Conservation (phyloP, 495 filamentous ascomycete genomes). For the Ramalina peruviana region DNA sequence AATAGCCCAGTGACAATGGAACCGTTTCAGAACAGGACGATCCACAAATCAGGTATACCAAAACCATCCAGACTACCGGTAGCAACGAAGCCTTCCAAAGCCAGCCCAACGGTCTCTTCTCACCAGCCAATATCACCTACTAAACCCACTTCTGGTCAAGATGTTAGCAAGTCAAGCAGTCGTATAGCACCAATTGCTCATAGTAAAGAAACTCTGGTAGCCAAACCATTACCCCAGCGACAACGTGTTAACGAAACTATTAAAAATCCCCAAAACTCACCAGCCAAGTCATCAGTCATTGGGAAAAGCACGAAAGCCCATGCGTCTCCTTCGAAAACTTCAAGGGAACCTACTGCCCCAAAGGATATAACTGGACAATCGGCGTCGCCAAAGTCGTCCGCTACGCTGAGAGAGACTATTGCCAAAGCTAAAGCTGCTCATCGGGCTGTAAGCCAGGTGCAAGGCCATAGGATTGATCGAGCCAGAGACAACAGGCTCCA, state of each 20-base stretch:
- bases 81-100: not conserved
- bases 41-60: constrained; percentile 19
- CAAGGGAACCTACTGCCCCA: not conserved
- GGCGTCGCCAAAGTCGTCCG: constrained; percentile 52
- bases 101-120: constrained; percentile 41
- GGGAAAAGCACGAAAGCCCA: not conserved
- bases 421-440: constrained; percentile 84
- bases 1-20: not conserved
- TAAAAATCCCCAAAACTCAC: no score
- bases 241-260: not conserved
- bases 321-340: not conserved
- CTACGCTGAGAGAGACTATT: constrained; percentile 75
- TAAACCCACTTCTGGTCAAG: constrained; percentile 27
- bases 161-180: constrained; percentile 27
- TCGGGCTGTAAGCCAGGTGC: constrained; percentile 36
- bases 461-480: constrained; percentile 3
- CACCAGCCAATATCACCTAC: constrained; percentile 41
- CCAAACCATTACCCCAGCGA: constrained; percentile 6
- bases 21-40: not conserved
- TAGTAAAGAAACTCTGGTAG: constrained; percentile 14
- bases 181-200: no score
- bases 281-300: not conserved
- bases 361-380: constrained; percentile 16
- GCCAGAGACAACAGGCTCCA: not conserved
- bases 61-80: constrained; percentile 25